Conservation (phyloP, 208 protist genomes). For the Phytomonas sp. region DNA sequence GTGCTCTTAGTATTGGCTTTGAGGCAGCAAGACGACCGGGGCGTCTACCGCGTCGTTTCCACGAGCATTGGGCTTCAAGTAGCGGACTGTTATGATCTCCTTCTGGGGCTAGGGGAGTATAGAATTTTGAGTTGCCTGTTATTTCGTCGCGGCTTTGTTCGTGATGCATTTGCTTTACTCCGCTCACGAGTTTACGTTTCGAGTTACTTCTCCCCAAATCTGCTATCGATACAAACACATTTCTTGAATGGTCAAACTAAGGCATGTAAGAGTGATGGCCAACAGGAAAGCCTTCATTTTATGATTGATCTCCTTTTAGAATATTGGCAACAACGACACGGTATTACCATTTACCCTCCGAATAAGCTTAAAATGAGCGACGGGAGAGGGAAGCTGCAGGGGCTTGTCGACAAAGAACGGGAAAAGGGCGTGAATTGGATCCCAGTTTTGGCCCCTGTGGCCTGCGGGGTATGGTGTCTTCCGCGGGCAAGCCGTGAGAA, state of each 20-base stretch:
- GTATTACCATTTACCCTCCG: not conserved
- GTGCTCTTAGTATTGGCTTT: constrained; percentile 58
- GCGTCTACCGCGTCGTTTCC: constrained; percentile 35
- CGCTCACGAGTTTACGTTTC: constrained; percentile 20
- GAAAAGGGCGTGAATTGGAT: not conserved
- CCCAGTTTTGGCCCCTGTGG: not conserved
- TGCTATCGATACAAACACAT: not conserved
- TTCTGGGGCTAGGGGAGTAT: constrained; percentile 41
- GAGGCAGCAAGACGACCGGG: constrained; percentile 50
- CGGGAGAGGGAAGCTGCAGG: not conserved
- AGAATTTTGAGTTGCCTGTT: constrained; percentile 61
- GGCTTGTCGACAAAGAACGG: not conserved
- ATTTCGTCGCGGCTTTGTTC: constrained; percentile 29
- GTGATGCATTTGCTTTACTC: constrained; percentile 20
- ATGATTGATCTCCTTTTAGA: not conserved
- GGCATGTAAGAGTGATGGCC: not conserved
- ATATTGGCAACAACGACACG: not conserved
- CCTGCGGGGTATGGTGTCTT: not conserved
- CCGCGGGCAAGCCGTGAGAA: not conserved
- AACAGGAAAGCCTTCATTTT: not conserved
- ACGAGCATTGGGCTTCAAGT: constrained; percentile 21
- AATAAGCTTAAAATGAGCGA: not conserved
- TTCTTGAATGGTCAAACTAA: not conserved
- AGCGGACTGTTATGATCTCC: constrained; percentile 58
- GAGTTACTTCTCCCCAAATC: constrained; percentile 5